Base-by-base conservation (phyloP, 2,329 filamentous ascomycete species). In the Pezicula rhizophila region DNA sequence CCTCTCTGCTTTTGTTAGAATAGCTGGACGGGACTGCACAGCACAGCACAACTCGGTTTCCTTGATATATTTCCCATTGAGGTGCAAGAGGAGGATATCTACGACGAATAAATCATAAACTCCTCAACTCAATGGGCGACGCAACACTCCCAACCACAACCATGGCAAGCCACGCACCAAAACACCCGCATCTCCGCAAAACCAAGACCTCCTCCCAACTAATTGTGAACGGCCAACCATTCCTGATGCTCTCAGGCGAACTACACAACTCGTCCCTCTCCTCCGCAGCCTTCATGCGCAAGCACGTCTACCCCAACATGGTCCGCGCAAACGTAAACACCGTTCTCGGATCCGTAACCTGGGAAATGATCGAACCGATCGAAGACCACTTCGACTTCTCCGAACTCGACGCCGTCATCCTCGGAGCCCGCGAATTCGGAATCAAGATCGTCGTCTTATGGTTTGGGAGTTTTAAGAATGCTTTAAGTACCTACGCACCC, bases 401-500 rank as follows among this genome's bases (percentile, higher is more conserved):
- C 4, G 64, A 68, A 45, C 62, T 69, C 2, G 66, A 69, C 33
- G 49, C 54, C 2, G 62, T 68, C 1, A 58, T 69, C 3, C 28
- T 52, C 8, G 64, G 59, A 20, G 66, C 66, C 1, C 58, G 60
- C 4, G 41, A 46, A 12, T 57, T 67, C 25, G 56, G 50, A 5
- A 63, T 70, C 55, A 62, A 64, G 26, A 59, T 70, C 2, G 65
- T 69, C 4, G 55, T 70, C 0, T 62, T 70, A 0, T 70, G 67
- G 67, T 70, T 70, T 31, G 67, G 66, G 6, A 62, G 64, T 5
- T 70, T 66, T 52, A 70, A 70, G 53, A 70, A 70, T 33, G 65
- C 66, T 10, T 57, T 68, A 2, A 68, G 66, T 5, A 68, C 67
- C 4, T 69, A 69, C 43, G 58, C 51, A 0, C 67, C 67, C 0